Percentiles rank a stretch among this genome's conserved stretches.
Conservation (phyloP, 176 grass and related monocot genomes). For the Guadua angustifolia region DNA sequence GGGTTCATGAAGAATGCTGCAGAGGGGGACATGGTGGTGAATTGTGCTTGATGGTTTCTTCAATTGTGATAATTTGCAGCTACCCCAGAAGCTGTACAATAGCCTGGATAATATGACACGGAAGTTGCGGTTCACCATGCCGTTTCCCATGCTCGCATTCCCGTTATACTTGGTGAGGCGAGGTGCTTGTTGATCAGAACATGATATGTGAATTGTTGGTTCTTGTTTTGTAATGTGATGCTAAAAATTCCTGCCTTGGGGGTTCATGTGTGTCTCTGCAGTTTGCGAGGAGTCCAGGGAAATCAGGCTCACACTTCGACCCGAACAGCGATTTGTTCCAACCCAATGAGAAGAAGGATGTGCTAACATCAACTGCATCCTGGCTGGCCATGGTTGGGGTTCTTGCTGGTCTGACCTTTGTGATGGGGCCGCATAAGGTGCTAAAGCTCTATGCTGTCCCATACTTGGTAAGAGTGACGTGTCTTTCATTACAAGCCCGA, state of each 20-base stretch:
- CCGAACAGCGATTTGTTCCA: conserved; percentile 73
- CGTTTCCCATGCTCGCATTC: conserved; percentile 90
- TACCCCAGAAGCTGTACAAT: conserved; percentile 77
- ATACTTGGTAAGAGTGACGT: conserved; percentile 57
- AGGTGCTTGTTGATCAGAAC: background rate
- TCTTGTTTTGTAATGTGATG: conserved; percentile 23
- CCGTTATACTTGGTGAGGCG: conserved; percentile 85
- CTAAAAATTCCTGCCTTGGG: conserved; percentile 35
- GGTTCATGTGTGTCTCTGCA: conserved; percentile 37
- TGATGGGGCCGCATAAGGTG: conserved; percentile 75
- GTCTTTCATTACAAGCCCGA: conserved; percentile 2
- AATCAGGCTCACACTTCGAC: conserved; percentile 82
- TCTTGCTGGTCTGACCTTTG: conserved; percentile 71
- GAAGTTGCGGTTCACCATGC: conserved; percentile 76
- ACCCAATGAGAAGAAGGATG: conserved; percentile 85
- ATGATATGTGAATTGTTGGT: background rate
- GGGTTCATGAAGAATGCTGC: conserved; percentile 8
- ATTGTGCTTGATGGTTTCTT: conserved; percentile 25
- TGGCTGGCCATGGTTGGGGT: conserved; percentile 72
- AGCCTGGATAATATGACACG: conserved; percentile 63
- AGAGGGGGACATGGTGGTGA: conserved; percentile 1
- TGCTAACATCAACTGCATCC: conserved; percentile 76
- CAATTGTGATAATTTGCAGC: conserved; percentile 54
- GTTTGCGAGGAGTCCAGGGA: conserved; percentile 82
- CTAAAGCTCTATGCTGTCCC: conserved; percentile 84